These are phyloP conservation scores for Erucastrum elatum DNA, from an alignment of 345 rosid genomes.

Conservation along the genomic window DNA sequence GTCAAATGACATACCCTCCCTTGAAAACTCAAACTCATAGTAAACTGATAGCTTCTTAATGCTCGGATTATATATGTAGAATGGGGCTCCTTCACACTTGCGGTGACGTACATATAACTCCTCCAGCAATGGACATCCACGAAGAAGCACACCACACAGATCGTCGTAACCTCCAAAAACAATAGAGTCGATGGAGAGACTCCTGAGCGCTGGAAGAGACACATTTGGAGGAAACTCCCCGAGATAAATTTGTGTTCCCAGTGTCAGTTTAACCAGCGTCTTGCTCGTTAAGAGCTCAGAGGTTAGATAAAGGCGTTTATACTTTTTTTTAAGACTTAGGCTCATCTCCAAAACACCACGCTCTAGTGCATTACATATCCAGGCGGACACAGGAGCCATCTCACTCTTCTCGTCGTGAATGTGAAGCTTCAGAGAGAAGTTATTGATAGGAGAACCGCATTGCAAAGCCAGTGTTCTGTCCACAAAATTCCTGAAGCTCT, in stretches of 20 bases:
- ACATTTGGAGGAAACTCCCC: not conserved
- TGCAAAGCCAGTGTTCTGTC: conserved; percentile 22
- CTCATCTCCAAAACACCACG: not conserved
- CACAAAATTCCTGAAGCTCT: not conserved
- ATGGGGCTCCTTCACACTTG: not conserved
- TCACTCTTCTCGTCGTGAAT: not conserved
- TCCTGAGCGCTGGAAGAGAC: conserved; percentile 23
- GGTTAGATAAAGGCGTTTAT: not conserved
- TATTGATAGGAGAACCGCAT: not conserved
- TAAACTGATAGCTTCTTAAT: conserved; percentile 8
- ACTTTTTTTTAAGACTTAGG: not conserved
- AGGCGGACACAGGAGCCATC: not conserved
- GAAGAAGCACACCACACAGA: conserved; percentile 1
- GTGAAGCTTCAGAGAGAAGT: not conserved
- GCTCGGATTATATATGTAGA: not conserved
- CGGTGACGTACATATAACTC: conserved; percentile 9
- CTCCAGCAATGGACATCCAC: conserved; percentile 19
- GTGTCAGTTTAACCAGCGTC: conserved; percentile 15
- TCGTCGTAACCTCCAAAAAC: not conserved
- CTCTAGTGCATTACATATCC: not conserved
- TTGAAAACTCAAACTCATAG: not conserved
- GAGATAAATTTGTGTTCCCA: not conserved
- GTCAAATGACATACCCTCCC: not conserved
- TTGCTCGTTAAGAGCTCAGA: not conserved
- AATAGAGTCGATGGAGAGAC: not conserved